These are phyloP conservation scores for Penstemon davidsonii DNA, from an alignment of 257 asterid genomes.

Conservation along the genomic window DNA sequence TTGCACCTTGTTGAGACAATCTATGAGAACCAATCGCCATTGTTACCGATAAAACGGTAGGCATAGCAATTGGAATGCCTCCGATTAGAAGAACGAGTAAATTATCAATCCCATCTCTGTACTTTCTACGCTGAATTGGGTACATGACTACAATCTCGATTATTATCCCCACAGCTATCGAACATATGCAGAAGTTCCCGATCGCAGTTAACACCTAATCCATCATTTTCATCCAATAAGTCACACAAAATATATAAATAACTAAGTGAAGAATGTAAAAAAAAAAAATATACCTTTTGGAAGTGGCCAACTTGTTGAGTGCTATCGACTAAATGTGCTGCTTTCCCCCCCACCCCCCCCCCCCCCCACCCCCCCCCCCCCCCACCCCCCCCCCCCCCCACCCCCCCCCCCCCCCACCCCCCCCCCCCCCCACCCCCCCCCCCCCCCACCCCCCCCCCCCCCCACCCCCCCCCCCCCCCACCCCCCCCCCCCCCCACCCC, in stretches of 20 bases:
- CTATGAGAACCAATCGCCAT: conserved; percentile 94
- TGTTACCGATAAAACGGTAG: conserved; percentile 80
- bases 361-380: too few relatives aligned
- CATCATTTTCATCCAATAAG: conserved; percentile 1
- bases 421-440: too few relatives aligned
- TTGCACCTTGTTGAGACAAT: conserved; percentile 80
- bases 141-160: conserved; percentile 71
- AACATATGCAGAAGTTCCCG: conserved; percentile 78
- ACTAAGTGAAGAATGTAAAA: neutral
- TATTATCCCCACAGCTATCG: conserved; percentile 65
- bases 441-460: too few relatives aligned
- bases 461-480: too few relatives aligned
- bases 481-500: too few relatives aligned
- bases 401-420: too few relatives aligned
- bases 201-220: conserved; percentile 69
- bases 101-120: conserved; percentile 75
- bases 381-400: too few relatives aligned
- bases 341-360: too few relatives aligned
- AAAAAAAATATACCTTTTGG: conserved; percentile 55
- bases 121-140: conserved; percentile 65
- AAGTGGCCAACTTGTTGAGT: conserved; percentile 82
- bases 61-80: conserved; percentile 94
- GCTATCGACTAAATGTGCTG: conserved; percentile 87
- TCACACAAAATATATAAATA: neutral
- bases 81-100: conserved; percentile 76